Evolutionary conservation across 495 filamentous ascomycete species (phyloP), one percentile per base, ranked within the genome.

Genomic region (Aspergillus incahuasiensis): DNA sequence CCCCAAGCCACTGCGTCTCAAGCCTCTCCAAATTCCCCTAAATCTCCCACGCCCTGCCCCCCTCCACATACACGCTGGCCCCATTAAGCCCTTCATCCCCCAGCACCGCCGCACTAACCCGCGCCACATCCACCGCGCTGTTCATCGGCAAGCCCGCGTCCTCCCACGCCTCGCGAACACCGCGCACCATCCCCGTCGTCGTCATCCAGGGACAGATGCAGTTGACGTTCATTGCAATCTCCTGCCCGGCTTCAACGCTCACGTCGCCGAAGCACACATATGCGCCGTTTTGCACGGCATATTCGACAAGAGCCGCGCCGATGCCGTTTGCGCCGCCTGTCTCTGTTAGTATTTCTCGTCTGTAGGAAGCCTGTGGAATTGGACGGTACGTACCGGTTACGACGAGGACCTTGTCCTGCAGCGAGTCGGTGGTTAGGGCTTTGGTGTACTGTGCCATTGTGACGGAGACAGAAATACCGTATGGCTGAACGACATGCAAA

Each of bases 191-290:
- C 25, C 42, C 41, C 12, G 52, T 54, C 16, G 41, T 46, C 30
- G 52, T 54, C 18, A 54, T 34, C 52, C 52, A 54, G 13, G 52
- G 52, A 47, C 52, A 54, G 21, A 54, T 47, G 28, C 45, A 41
- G 45, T 54, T 54, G 3, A 54, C 52, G 16, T n/a, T 12, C 25
- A 15, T 19, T 41, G 22, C 42, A 19, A 54, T 43, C 4, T 47
- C 42, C 6, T 39, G 18, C 42, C 18, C 28, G 18, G 20, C 30
- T 25, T 47, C 16, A 18, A 21, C 43, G 13, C 41, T 19, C 28
- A 54, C n/a, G 21, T 54, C 52, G 13, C 42, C 52, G 30, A 54
- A 54, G 43, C 45, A 19, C 7, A 54, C 22, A 13, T 46, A 46
- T 6, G 52, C 52, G 34, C 52, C 52, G 13, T 54, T 47, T 42